A percentile compares a stretch with the other conserved stretches of the same genome.
phyloP scores from a whole-genome alignment of 148 eudicot species.

The Fagopyrum tataricum region DNA sequence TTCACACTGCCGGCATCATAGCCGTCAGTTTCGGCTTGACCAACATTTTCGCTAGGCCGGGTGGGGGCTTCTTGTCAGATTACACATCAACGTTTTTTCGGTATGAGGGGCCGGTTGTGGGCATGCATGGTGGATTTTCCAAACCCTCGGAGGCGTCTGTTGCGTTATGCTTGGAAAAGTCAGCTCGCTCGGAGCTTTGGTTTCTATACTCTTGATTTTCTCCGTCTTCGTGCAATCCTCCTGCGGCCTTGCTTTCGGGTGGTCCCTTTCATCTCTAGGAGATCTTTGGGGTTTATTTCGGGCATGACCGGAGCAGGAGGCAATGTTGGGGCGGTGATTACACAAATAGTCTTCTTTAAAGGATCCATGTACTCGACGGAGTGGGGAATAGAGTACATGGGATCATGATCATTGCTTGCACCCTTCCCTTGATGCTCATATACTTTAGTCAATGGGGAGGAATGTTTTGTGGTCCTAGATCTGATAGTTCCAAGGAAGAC shows the following conservation, averaged over 20 bases:
- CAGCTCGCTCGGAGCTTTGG: background rate
- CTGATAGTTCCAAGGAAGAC: constrained; percentile 16
- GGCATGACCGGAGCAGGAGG: constrained; percentile 35
- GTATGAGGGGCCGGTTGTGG: constrained; percentile 6
- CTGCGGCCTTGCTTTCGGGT: constrained; percentile 32
- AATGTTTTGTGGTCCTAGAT: background rate
- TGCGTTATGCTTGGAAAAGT: background rate
- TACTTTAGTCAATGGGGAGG: constrained; percentile 24
- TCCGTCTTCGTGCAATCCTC: constrained; percentile 33
- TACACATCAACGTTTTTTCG: background rate
- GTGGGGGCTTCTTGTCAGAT: constrained; percentile 14
- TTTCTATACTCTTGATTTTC: constrained; percentile 25
- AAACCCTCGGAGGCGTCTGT: constrained; percentile 8
- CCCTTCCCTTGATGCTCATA: constrained; percentile 22
- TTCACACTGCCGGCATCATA: constrained; percentile 18
- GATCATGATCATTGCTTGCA: constrained; percentile 28
- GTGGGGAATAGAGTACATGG: constrained; percentile 28
- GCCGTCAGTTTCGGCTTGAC: constrained; percentile 16
- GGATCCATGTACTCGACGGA: constrained; percentile 20
- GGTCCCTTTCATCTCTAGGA: constrained; percentile 31
- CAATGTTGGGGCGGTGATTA: constrained; percentile 28
- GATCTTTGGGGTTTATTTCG: constrained; percentile 28
- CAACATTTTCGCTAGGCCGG: constrained; percentile 14
- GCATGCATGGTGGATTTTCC: background rate
- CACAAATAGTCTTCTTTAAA: constrained; percentile 27